These are phyloP conservation scores for Cladosporium sp. DNA, from an alignment of 2,329 filamentous ascomycete genomes.

Conservation along the genomic window DNA sequence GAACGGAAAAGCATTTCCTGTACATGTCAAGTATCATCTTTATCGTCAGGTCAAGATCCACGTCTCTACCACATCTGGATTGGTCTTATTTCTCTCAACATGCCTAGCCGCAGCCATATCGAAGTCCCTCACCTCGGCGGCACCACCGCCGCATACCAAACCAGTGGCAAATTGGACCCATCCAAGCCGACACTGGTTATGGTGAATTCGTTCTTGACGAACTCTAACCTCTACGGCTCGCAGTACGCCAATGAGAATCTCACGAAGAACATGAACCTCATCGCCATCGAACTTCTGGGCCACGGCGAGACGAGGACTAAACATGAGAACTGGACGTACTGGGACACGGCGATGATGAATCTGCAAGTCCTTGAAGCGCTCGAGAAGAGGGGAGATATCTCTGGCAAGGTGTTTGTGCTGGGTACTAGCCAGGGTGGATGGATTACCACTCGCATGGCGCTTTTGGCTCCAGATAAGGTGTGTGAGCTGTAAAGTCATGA, in stretches of 20 bases:
- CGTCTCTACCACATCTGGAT: background rate
- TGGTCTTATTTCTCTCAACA: conserved; percentile 14
- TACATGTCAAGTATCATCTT: no score
- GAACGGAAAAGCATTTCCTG: no score
- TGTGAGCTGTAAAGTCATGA: background rate
- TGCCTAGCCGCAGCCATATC: conserved; percentile 36
- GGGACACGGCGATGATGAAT: conserved; percentile 47
- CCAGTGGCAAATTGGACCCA: conserved; percentile 32
- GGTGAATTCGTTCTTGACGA: conserved; percentile 51
- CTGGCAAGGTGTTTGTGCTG: conserved; percentile 42
- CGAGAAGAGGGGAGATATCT: conserved; percentile 27
- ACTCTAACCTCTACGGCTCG: conserved; percentile 37
- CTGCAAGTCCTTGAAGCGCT: conserved; percentile 39
- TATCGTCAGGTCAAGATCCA: no score
- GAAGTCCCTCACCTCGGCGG: conserved; percentile 49
- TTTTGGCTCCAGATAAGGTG: conserved; percentile 46
- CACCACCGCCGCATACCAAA: conserved; percentile 46
- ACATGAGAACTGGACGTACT: conserved; percentile 50
- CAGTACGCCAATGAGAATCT: conserved; percentile 28
- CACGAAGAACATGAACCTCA: conserved; percentile 41
- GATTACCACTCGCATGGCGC: conserved; percentile 49
- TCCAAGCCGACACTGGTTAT: conserved; percentile 49
- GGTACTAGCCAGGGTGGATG: conserved; percentile 54
- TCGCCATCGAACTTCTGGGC: conserved; percentile 53
- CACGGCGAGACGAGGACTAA: conserved; percentile 47